A percentile compares a stretch with the other conserved stretches of the same genome.
phyloP scores from a whole-genome alignment of 768 basidiomycete genomes.

The Omphalotus guepiniiformis region DNA sequence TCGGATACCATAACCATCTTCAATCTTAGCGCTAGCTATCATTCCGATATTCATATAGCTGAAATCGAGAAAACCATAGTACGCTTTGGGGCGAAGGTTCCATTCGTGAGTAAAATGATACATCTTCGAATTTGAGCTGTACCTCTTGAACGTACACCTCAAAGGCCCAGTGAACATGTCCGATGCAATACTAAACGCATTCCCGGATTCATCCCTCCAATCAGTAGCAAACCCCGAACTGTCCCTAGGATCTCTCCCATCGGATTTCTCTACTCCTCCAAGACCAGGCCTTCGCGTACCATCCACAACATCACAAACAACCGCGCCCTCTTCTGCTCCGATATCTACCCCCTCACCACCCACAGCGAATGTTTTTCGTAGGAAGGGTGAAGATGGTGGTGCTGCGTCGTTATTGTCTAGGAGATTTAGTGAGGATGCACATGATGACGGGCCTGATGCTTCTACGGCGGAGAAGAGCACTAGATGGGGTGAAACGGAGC shows the following conservation, averaged over 20 bases:
- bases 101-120: too few relatives aligned
- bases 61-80: too few relatives aligned
- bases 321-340: conserved; percentile 48
- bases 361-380: conserved; percentile 26
- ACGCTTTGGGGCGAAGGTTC: too few relatives aligned
- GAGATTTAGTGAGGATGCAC: conserved; percentile 30
- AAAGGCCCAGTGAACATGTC: too few relatives aligned
- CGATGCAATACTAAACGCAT: conserved; percentile 3
- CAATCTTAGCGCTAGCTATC: too few relatives aligned
- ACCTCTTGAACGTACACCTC: too few relatives aligned
- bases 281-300: conserved; percentile 37
- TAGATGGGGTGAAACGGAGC: conserved; percentile 40
- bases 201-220: conserved; percentile 36
- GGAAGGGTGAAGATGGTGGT: conserved; percentile 35
- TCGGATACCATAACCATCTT: too few relatives aligned
- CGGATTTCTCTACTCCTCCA: conserved; percentile 51
- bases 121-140: too few relatives aligned
- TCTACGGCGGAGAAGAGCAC: conserved; percentile 44
- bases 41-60: too few relatives aligned
- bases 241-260: conserved; percentile 53
- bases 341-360: conserved; percentile 49
- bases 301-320: conserved; percentile 47
- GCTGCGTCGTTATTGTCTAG: conserved; percentile 31
- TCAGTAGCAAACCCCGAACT: conserved; percentile 53
- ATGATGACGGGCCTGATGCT: conserved; percentile 44